Percentiles rank a stretch among this genome's conserved stretches.
phyloP scores from a whole-genome alignment of 177 flowering plant species.

The Vitis hybrid region DNA sequence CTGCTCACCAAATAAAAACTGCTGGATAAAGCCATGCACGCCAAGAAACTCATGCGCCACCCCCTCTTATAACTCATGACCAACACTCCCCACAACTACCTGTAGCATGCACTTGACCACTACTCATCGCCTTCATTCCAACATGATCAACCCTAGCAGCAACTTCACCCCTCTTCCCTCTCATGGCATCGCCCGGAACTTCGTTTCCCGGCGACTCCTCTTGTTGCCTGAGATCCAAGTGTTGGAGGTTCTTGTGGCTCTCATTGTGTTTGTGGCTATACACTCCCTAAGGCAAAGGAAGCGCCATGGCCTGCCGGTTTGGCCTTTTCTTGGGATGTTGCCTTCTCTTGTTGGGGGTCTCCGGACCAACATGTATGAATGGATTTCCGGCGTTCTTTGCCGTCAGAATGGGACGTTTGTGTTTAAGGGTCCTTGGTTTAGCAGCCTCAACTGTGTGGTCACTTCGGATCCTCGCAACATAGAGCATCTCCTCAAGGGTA shows the following conservation, averaged over 20 bases:
- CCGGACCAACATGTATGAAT: slow-evolving; percentile 57
- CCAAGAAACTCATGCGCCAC: slow-evolving; percentile 37
- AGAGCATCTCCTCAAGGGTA: slow-evolving; percentile 79
- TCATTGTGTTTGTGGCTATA: slow-evolving; percentile 51
- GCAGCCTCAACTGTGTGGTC: slow-evolving; percentile 61
- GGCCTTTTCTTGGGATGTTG: slow-evolving; percentile 90
- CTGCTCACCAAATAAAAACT: slow-evolving; percentile 84
- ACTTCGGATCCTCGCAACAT: slow-evolving; percentile 85
- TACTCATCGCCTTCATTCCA: background rate
- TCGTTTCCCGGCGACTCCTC: slow-evolving; percentile 13
- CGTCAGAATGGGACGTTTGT: slow-evolving; percentile 59
- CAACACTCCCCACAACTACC: slow-evolving; percentile 10
- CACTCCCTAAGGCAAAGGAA: slow-evolving; percentile 56
- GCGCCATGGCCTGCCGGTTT: slow-evolving; percentile 62
- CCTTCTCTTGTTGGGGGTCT: slow-evolving; percentile 61
- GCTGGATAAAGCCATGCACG: slow-evolving; percentile 39
- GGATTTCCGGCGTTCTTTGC: slow-evolving; percentile 52
- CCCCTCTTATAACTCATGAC: slow-evolving; percentile 29
- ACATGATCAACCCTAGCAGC: slow-evolving; percentile 21
- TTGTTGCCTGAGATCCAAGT: slow-evolving; percentile 47
- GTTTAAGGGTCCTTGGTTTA: slow-evolving; percentile 72
- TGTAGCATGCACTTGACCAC: slow-evolving; percentile 4
- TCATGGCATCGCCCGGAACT: slow-evolving; percentile 10
- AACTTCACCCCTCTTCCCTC: slow-evolving; percentile 18
- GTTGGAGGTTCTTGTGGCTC: slow-evolving; percentile 58